phyloP scores from a whole-genome alignment of 371 early-diverging fungal genomes.

The Mucor sp. region DNA sequence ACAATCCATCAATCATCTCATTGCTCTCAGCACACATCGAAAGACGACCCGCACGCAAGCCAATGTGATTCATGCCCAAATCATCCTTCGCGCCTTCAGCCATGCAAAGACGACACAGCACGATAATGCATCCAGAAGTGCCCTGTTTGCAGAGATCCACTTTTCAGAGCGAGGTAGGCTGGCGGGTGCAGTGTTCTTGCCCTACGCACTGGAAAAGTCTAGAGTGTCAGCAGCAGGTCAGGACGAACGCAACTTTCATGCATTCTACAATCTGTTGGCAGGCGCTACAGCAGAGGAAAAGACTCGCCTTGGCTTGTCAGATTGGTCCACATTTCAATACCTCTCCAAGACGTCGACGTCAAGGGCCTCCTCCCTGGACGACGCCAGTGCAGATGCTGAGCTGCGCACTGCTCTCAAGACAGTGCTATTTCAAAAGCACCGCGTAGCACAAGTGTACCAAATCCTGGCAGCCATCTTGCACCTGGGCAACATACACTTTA shows the following conservation, averaged over 20 bases:
- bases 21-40: slow-evolving; percentile 71
- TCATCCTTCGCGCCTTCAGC: slow-evolving; percentile 78
- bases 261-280: slow-evolving; percentile 84
- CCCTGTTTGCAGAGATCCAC: slow-evolving; percentile 83
- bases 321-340: slow-evolving; percentile 36
- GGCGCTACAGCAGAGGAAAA: slow-evolving; percentile 29
- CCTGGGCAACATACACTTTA: slow-evolving; percentile 87
- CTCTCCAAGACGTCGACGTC: slow-evolving; percentile 43
- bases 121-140: slow-evolving; percentile 84
- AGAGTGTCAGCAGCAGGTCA: slow-evolving; percentile 64
- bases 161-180: slow-evolving; percentile 88
- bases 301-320: slow-evolving; percentile 19
- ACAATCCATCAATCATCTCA: slow-evolving; percentile 66
- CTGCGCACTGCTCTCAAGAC: slow-evolving; percentile 77
- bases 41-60: slow-evolving; percentile 79
- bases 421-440: slow-evolving; percentile 75
- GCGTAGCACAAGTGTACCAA: slow-evolving; percentile 80
- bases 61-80: slow-evolving; percentile 68
- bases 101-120: slow-evolving; percentile 78
- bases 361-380: slow-evolving; percentile 50
- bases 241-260: slow-evolving; percentile 88
- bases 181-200: slow-evolving; percentile 79
- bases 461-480: slow-evolving; percentile 87
- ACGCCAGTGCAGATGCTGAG: slow-evolving; percentile 59
- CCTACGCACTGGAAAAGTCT: slow-evolving; percentile 85